Conservation (phyloP, 257 asterid species). For the Pogostemon cablin region DNA sequence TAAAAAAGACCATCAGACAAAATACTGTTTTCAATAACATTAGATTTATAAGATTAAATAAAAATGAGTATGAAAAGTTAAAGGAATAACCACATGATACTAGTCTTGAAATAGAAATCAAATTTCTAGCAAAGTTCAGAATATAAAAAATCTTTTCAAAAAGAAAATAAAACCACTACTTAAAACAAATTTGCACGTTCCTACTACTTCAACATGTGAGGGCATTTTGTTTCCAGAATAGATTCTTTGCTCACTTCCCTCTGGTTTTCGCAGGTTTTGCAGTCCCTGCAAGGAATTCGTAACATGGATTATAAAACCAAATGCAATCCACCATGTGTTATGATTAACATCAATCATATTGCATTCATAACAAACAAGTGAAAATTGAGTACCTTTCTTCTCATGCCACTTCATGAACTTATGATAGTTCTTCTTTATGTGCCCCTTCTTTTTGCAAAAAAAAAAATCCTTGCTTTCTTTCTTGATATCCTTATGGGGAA, state of each 20-base stretch:
- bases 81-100: conserved; percentile 14
- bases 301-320: background rate
- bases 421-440: background rate
- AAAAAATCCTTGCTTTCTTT: too few species aligned
- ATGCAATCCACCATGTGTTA: conserved; percentile 6
- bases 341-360: conserved; percentile 21
- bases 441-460: too few species aligned
- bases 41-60: background rate
- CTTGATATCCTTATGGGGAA: background rate
- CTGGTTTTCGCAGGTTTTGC: conserved; percentile 3
- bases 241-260: conserved; percentile 4
- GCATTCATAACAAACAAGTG: conserved; percentile 17
- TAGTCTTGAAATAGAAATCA: conserved; percentile 1
- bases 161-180: conserved; percentile 5
- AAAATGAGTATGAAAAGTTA: conserved; percentile 13
- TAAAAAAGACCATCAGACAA: background rate
- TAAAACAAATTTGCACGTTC: conserved; percentile 4
- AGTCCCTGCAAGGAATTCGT: background rate
- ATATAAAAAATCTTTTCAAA: background rate
- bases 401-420: background rate
- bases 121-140: conserved; percentile 9
- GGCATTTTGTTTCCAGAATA: conserved; percentile 23
- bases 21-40: conserved; percentile 11
- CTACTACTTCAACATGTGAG: conserved; percentile 18
- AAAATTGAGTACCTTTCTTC: conserved; percentile 9